These are phyloP conservation scores for Daldinia bambusicola DNA, from an alignment of 495 filamentous ascomycete genomes.

Conservation along the genomic window DNA sequence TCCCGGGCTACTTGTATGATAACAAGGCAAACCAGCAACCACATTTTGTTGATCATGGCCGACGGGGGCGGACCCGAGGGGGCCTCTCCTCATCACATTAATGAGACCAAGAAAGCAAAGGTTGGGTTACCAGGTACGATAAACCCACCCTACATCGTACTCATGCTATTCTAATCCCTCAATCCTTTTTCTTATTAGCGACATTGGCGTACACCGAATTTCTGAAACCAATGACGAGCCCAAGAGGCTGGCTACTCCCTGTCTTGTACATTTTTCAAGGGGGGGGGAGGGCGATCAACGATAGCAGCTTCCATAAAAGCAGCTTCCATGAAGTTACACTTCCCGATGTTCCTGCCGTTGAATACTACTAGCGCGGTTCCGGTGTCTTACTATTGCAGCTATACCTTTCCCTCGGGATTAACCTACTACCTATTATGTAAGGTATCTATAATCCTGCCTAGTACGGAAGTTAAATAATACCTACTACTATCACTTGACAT, in stretches of 20 bases:
- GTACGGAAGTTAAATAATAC: constrained; percentile 29
- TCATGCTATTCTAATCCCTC: background rate
- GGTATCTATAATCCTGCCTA: constrained; percentile 13
- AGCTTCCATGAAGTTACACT: constrained; percentile 20
- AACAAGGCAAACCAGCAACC: constrained; percentile 20
- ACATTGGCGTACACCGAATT: background rate
- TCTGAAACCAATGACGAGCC: constrained; percentile 1
- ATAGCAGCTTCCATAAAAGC: constrained; percentile 20
- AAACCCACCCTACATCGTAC: background rate
- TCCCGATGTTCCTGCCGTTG: constrained; percentile 45
- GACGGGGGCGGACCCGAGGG: constrained; percentile 9
- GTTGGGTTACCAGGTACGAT: background rate
- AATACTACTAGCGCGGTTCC: constrained; percentile 26
- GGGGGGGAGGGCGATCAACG: background rate
- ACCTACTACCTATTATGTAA: background rate
- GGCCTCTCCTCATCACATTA: constrained; percentile 6
- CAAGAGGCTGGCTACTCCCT: background rate
- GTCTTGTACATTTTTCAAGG: background rate
- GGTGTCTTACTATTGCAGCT: constrained; percentile 13
- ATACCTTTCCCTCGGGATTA: constrained; percentile 10
- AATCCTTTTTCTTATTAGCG: background rate
- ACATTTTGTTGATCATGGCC: constrained; percentile 21
- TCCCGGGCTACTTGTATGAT: constrained; percentile 31
- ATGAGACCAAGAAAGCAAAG: constrained; percentile 16
- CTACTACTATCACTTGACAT: too few relatives aligned